A percentile compares a stretch with the other conserved stretches of the same genome.
Conservation (phyloP, 495 filamentous ascomycete species). For the Penicillium chermesinum region DNA sequence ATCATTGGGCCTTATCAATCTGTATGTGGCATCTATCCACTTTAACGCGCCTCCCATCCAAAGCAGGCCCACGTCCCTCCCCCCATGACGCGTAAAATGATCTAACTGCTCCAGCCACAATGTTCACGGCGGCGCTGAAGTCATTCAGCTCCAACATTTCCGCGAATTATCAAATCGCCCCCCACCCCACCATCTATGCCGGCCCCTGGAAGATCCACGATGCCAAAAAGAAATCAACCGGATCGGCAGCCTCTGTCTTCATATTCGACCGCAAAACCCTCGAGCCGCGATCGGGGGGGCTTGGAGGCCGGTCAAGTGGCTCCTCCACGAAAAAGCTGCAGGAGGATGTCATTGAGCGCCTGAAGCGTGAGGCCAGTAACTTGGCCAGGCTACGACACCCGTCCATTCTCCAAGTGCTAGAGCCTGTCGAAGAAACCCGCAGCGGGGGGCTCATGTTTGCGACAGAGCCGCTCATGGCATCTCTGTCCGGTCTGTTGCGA, state of each 20-base stretch:
- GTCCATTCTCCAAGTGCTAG: constrained; percentile 83
- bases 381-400: constrained; percentile 86
- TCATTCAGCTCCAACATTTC: constrained; percentile 88
- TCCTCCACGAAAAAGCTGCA: constrained; percentile 70
- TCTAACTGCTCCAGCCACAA: constrained; percentile 33
- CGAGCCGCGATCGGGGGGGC: constrained; percentile 58
- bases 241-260: constrained; percentile 84
- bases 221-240: constrained; percentile 91
- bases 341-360: constrained; percentile 82
- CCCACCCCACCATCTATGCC: constrained; percentile 62
- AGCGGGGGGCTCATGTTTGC: constrained; percentile 92
- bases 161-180: constrained; percentile 77
- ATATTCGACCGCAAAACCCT: constrained; percentile 87
- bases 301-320: constrained; percentile 53
- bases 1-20: neutral
- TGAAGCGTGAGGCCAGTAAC: constrained; percentile 86
- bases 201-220: constrained; percentile 97
- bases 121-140: constrained; percentile 90
- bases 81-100: neutral
- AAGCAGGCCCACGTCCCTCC: neutral
- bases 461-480: constrained; percentile 83
- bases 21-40: neutral
- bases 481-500: constrained; percentile 71
- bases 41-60: neutral
- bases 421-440: constrained; percentile 92